Evolutionary conservation across 768 basidiomycete species (phyloP).

Genomic region (Sistotremastrum niveocremeum): DNA sequence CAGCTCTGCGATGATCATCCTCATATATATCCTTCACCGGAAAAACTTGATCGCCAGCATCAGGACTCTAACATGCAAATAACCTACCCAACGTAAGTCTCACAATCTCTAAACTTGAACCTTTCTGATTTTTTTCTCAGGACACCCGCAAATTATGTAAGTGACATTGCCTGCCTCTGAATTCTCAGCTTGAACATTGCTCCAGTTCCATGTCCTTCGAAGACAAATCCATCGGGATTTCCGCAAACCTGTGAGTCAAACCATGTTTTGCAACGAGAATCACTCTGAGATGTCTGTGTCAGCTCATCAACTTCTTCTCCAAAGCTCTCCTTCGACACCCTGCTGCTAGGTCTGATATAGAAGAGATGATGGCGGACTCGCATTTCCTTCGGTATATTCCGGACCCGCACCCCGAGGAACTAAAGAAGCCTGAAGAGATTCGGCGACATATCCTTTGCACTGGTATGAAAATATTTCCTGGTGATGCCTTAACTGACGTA

Average conservation of each 20-base stretch:
- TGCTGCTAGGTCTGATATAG: constrained; percentile 71
- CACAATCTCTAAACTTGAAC: not conserved
- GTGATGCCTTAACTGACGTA: not conserved
- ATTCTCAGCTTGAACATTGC: constrained; percentile 1
- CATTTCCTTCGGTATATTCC: constrained; percentile 91
- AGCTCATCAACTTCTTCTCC: constrained; percentile 94
- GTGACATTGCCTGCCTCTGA: constrained; percentile 9
- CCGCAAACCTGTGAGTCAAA: constrained; percentile 71
- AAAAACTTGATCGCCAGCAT: constrained; percentile 89
- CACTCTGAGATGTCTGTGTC: not conserved
- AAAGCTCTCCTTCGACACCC: constrained; percentile 93
- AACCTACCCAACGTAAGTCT: constrained; percentile 82
- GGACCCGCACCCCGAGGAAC: constrained; percentile 55
- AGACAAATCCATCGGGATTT: constrained; percentile 96
- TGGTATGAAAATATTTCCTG: constrained; percentile 23
- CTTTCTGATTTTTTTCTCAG: constrained; percentile 21
- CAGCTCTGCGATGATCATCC: constrained; percentile 98
- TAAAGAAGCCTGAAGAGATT: constrained; percentile 76
- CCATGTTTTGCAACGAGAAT: not conserved
- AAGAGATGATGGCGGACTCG: constrained; percentile 82
- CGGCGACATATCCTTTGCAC: constrained; percentile 86
- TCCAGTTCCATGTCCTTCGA: constrained; percentile 88
- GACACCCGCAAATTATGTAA: constrained; percentile 87
- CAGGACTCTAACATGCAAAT: constrained; percentile 99
- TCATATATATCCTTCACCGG: constrained; percentile 69